Conservation (phyloP, 73 alveolate genomes). For the Tetrahymena malaccensis region DNA sequence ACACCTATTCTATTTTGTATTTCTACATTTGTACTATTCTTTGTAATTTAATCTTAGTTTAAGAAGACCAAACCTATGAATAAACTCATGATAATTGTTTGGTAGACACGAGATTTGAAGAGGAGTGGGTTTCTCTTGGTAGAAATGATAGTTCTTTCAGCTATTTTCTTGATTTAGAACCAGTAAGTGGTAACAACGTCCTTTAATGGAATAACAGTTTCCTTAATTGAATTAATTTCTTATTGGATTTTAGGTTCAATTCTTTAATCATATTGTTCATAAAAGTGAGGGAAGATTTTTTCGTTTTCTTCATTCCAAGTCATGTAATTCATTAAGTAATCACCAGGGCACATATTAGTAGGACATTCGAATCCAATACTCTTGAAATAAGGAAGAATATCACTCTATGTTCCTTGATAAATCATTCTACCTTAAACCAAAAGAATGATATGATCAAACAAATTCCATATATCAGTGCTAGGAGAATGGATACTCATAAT, state of each 20-base stretch:
- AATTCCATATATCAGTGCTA: constrained; percentile 40
- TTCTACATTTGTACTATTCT: neutral
- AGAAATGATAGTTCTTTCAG: neutral
- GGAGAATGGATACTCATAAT: constrained; percentile 62
- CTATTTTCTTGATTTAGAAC: neutral
- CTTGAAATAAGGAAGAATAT: constrained; percentile 16
- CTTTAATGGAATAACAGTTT: neutral
- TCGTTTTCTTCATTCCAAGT: neutral
- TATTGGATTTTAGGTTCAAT: neutral
- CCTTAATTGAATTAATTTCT: neutral
- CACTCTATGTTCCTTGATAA: constrained; percentile 22
- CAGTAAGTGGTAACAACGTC: neutral
- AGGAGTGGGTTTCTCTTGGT: neutral
- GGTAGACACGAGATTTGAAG: neutral
- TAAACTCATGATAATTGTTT: neutral
- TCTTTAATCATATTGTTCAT: neutral
- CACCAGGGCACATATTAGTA: constrained; percentile 28
- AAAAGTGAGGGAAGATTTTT: neutral
- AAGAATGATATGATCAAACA: constrained; percentile 50
- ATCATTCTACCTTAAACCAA: constrained; percentile 51
- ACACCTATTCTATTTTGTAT: neutral
- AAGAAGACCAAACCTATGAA: neutral
- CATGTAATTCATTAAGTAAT: neutral
- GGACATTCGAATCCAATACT: constrained; percentile 40
- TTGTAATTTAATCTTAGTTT: neutral